These are phyloP conservation scores for Sclerotinia spermophila DNA, from an alignment of 2,329 filamentous ascomycete genomes.

Conservation along the genomic window DNA sequence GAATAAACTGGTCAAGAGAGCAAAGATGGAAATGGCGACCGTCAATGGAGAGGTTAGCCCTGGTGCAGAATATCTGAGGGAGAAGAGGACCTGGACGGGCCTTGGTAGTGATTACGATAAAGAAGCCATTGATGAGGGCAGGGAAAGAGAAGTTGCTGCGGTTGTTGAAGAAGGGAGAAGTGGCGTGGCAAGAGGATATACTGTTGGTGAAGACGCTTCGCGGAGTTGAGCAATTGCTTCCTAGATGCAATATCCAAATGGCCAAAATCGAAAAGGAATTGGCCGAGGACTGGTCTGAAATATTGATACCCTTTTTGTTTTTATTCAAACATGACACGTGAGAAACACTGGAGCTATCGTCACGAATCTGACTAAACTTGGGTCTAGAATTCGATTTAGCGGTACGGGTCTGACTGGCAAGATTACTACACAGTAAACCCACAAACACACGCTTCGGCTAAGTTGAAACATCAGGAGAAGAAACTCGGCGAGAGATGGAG, in stretches of 20 bases:
- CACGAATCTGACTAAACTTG: background rate
- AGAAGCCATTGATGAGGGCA: slow-evolving; percentile 52
- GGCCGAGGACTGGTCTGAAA: background rate
- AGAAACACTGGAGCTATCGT: background rate
- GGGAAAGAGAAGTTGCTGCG: slow-evolving; percentile 42
- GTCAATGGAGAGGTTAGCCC: slow-evolving; percentile 87
- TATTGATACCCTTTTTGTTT: background rate
- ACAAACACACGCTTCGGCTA: background rate
- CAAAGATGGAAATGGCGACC: slow-evolving; percentile 68
- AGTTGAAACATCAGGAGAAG: background rate
- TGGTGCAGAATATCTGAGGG: slow-evolving; percentile 80
- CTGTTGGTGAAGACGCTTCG: slow-evolving; percentile 57
- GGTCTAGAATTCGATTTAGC: background rate
- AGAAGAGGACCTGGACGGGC: slow-evolving; percentile 84
- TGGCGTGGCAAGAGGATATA: slow-evolving; percentile 86
- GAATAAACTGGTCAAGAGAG: slow-evolving; percentile 58
- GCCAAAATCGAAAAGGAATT: background rate
- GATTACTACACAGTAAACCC: slow-evolving; percentile 7
- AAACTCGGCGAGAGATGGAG: slow-evolving; percentile 5
- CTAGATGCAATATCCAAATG: background rate
- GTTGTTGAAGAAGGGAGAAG: slow-evolving; percentile 82
- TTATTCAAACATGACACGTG: background rate
- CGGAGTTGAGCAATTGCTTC: slow-evolving; percentile 22
- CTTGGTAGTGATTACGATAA: slow-evolving; percentile 81
- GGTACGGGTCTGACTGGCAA: slow-evolving; percentile 5